Percentiles rank a stretch among this genome's conserved stretches.
These are phyloP conservation scores for Candida insectorum DNA, from an alignment of 805 yeast species.

Conservation along the genomic window DNA sequence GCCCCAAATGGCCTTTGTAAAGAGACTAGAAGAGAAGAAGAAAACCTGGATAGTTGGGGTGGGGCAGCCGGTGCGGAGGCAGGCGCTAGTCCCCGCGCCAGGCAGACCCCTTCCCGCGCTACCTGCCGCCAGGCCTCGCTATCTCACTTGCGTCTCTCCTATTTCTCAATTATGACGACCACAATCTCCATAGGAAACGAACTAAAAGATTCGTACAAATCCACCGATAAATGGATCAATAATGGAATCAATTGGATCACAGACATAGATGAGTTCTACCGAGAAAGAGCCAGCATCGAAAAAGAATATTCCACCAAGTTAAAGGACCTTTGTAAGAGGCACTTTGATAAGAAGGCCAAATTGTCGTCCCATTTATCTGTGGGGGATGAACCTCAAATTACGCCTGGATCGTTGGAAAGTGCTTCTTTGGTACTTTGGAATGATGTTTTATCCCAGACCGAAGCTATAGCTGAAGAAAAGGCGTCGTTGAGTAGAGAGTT, in stretches of 20 bases:
- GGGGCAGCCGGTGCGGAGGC: no score
- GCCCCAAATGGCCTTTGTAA: no score
- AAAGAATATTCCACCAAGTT: conserved; percentile 75
- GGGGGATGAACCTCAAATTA: conserved; percentile 85
- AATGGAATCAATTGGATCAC: conserved; percentile 70
- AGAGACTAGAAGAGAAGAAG: no score
- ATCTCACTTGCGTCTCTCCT: no score
- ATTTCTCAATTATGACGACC: no score
- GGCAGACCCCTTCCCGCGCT: no score
- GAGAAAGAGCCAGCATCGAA: conserved; percentile 79
- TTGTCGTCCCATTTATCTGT: conserved; percentile 68
- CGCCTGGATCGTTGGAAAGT: conserved; percentile 93
- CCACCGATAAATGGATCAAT: conserved; percentile 74
- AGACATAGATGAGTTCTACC: conserved; percentile 80
- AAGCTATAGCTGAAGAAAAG: conserved; percentile 68
- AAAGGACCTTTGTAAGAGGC: conserved; percentile 59
- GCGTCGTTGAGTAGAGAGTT: conserved; percentile 57
- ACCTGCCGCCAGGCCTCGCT: no score
- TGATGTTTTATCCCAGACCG: conserved; percentile 81
- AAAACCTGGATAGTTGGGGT: no score
- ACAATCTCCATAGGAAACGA: conserved; percentile 68
- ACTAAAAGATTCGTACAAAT: conserved; percentile 74
- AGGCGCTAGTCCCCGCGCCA: no score
- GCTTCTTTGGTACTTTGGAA: conserved; percentile 90
- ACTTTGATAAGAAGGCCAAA: conserved; percentile 73